Base-by-base conservation (phyloP, 192 early-diverging fungal genomes). In the Chytriomyces sp. region DNA sequence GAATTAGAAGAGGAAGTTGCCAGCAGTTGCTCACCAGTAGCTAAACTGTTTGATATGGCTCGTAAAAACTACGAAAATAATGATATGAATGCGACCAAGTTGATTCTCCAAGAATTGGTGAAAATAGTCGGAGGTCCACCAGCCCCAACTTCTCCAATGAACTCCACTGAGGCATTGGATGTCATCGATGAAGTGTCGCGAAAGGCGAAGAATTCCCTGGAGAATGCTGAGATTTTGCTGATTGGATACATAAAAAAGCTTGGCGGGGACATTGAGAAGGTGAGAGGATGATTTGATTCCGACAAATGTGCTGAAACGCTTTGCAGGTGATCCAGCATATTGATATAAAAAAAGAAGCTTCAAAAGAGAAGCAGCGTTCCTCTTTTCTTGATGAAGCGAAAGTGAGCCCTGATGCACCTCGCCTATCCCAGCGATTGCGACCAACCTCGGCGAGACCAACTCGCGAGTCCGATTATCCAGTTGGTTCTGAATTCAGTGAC, bases 391-490 rank as follows among this genome's bases (percentile, higher is more conserved):
- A 59, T 22, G 26, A 12, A 17, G 26, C 25, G 32, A 30, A 17
- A 25, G 57, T 12, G 14, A 12, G 25, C 12, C 57, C 26, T 26
- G 17, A 17, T 59, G 32, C 57, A 17, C 33, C 69, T 8, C 14
- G 22, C 33, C 39, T 61, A 31, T 54, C 57, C 38, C 14, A 56
- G 33, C 59, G 64, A 28, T 39, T 57, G 26, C 61, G 83, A 19
- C 84, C 84, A n/a, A 85, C 77, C 34, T 72, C 79, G 8, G 84
- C 84, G 8, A 39, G 84, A 25, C 84, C 84, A 10, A 76, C 80
- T 2, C 63, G 84, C 39, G 71, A 81, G 12, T 75, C 80, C 39
- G 62, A 75, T 30, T 86, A 77, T 56, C 84, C 84, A 7, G 62
- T 78, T 5, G 78, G 80, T 17, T 73, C 77, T 8, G 84, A 75